Evolutionary conservation across 805 yeast genomes (phyloP).

Genomic region (Metschnikowia similis): DNA sequence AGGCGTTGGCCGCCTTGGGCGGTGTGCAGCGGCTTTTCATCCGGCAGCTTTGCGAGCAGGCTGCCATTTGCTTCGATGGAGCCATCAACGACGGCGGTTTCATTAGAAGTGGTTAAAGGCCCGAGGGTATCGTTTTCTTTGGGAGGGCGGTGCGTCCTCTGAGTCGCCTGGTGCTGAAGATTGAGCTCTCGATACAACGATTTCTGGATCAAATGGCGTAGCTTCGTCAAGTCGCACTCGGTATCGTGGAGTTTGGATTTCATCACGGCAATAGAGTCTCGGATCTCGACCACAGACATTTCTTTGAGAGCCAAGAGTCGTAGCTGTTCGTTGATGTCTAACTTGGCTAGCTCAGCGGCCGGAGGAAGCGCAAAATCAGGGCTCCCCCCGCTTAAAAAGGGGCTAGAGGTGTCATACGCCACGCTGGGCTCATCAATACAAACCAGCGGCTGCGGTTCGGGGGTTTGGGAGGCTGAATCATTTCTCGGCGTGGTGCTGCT

Average conservation of each 20-base stretch:
- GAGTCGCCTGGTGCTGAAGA: conserved; percentile 1
- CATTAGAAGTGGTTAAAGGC: neutral
- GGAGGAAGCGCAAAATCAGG: conserved; percentile 30
- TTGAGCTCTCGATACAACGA: conserved; percentile 41
- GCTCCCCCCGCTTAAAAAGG: neutral
- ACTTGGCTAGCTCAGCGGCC: conserved; percentile 21
- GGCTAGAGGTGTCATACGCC: neutral
- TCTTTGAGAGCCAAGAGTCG: conserved; percentile 65
- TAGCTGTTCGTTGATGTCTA: conserved; percentile 48
- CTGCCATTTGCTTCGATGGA: neutral
- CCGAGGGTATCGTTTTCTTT: neutral
- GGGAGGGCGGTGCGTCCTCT: neutral
- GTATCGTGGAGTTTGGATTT: conserved; percentile 35
- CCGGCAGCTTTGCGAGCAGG: neutral
- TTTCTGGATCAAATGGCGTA: conserved; percentile 46
- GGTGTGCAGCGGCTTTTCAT: neutral
- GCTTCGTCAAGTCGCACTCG: conserved; percentile 46
- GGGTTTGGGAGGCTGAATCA: neutral
- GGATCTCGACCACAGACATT: conserved; percentile 60
- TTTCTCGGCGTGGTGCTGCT: neutral
- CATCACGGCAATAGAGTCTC: conserved; percentile 49
- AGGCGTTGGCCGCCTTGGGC: neutral
- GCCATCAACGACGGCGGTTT: neutral
- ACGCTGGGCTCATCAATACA: neutral
- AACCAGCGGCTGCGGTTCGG: neutral